Base-by-base conservation (phyloP, 352 stramenopile species). In the Thalassiosira sp. region DNA sequence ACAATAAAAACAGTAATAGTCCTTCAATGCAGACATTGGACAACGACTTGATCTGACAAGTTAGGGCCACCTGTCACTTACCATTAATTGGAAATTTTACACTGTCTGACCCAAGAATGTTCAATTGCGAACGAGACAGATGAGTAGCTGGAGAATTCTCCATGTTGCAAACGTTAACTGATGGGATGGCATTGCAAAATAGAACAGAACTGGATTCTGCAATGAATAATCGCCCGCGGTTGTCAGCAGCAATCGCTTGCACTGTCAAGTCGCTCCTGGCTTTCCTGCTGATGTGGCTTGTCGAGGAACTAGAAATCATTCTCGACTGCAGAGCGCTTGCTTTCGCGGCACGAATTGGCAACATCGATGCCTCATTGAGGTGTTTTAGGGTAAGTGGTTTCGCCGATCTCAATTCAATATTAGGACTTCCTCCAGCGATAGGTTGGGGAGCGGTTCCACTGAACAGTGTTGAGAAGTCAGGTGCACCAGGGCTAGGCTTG, bases 61-160 rank as follows among this genome's bases (percentile, higher is more conserved):
- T n/a, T n/a, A n/a, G n/a, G n/a, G n/a, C n/a, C n/a, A n/a, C n/a
- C n/a, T n/a, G n/a, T n/a, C n/a, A n/a, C n/a, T n/a, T n/a, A n/a
- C n/a, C 86, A 46, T 82, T 61, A 33, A 91, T 76, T 13, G 81
- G 57, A 64, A 93, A 93, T 35, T 79, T 71, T 6, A 91, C 48
- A 5, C 35, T 69, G 33, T 78, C 52, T n/a, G 60, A 68, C 22
- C 81, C 85, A 28, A 89, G 70, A 56, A 90, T 76, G 57, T 68
- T 82, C 24, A 93, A 75, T 43, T 90, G 71, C 2, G 69, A 64
- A 45, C 85, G 59, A 8, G 63, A 73, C 6, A 90, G 33, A 20
- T 77, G 73, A 11, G 62, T 66, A 5, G 73, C 56, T 2, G 49
- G 20, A 43, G 82, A 67, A 48, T 69, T 82, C 31, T 65, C 61